Evolutionary conservation across 2,329 filamentous ascomycete genomes (phyloP).

Genomic region (Teratosphaeria nubilosa): DNA sequence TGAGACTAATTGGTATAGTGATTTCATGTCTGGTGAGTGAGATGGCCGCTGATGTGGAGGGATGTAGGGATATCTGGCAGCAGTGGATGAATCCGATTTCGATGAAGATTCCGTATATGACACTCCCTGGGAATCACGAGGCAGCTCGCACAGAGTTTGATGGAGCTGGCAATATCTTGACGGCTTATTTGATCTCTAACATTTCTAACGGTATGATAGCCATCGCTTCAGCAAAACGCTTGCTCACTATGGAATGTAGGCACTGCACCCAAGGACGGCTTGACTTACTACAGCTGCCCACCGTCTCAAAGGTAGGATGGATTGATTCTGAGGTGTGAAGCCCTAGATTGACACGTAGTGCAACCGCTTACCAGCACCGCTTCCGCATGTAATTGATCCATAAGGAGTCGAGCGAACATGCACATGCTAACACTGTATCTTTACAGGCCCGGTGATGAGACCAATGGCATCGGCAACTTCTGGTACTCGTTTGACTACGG

Average conservation of each 20-base stretch:
- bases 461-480: slow-evolving; percentile 41
- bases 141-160: slow-evolving; percentile 41
- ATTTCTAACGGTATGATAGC: slow-evolving; percentile 28
- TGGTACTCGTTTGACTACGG: slow-evolving; percentile 49
- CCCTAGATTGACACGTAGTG: not conserved
- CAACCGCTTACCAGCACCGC: slow-evolving; percentile 40
- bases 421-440: not conserved
- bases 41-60: not conserved
- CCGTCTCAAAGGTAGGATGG: slow-evolving; percentile 32
- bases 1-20: slow-evolving; percentile 42
- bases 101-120: slow-evolving; percentile 40
- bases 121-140: slow-evolving; percentile 43
- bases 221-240: no score
- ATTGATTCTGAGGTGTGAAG: not conserved
- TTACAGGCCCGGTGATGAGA: slow-evolving; percentile 32
- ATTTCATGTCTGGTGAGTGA: slow-evolving; percentile 27
- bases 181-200: slow-evolving; percentile 39
- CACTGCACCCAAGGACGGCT: slow-evolving; percentile 26
- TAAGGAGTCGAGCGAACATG: not conserved
- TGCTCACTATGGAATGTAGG: not conserved
- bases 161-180: slow-evolving; percentile 34
- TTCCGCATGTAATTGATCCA: slow-evolving; percentile 33
- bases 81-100: slow-evolving; percentile 29
- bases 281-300: slow-evolving; percentile 45
- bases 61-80: not conserved